A percentile compares a stretch with the other conserved stretches of the same genome.
Evolutionary conservation across 2,329 filamentous ascomycete genomes (phyloP).

Genomic region (Pseudocercospora eumusae): DNA sequence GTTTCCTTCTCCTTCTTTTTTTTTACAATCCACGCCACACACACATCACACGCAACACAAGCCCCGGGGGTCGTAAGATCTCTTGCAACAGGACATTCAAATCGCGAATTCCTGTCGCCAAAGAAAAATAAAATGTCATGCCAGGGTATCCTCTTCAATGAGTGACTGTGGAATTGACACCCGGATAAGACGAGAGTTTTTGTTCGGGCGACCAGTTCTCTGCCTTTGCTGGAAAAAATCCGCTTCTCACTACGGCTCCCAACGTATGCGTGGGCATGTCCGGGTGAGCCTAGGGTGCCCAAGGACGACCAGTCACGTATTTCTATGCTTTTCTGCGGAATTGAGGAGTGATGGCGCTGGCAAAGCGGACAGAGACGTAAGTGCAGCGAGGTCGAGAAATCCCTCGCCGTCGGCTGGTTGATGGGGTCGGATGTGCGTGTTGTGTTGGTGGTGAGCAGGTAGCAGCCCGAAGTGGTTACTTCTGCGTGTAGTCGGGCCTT

Average conservation of each 20-base stretch:
- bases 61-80: too few relatives aligned
- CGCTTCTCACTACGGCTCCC: slow-evolving; percentile 5
- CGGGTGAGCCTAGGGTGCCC: slow-evolving; percentile 2
- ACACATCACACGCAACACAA: too few relatives aligned
- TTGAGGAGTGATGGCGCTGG: slow-evolving; percentile 4
- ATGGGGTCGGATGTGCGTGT: not conserved
- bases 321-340: not conserved
- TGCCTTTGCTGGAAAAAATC: not conserved
- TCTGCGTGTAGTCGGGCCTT: not conserved
- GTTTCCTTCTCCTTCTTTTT: too few relatives aligned
- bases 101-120: too few relatives aligned
- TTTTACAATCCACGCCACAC: too few relatives aligned
- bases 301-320: not conserved
- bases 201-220: not conserved
- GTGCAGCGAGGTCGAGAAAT: not conserved
- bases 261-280: not conserved
- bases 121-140: too few relatives aligned
- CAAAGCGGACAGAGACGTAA: not conserved
- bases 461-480: not conserved
- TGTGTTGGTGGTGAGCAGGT: not conserved
- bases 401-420: not conserved
- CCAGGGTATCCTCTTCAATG: too few relatives aligned
- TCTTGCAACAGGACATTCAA: too few relatives aligned
- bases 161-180: too few relatives aligned
- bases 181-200: too few relatives aligned